These are phyloP conservation scores for Alternaria infectoria DNA, from an alignment of 2,329 filamentous ascomycete species.

Conservation along the genomic window DNA sequence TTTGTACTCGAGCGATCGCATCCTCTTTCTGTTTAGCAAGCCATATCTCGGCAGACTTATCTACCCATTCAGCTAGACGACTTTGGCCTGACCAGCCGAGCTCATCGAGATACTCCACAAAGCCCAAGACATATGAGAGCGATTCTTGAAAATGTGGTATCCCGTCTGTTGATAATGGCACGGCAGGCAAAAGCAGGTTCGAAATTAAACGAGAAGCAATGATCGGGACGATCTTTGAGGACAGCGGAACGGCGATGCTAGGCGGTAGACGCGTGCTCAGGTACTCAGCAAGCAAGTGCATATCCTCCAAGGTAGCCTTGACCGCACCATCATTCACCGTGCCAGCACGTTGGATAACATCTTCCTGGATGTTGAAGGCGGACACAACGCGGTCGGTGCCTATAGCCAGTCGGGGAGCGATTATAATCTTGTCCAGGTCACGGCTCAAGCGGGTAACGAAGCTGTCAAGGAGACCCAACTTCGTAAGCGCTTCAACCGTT, in stretches of 20 bases:
- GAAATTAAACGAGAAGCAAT: conserved; percentile 72
- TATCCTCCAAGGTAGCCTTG: conserved; percentile 38
- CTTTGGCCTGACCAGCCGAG: conserved; percentile 67
- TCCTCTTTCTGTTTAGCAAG: conserved; percentile 81
- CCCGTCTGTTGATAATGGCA: conserved; percentile 75
- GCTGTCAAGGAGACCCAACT: conserved; percentile 54
- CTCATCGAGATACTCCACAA: conserved; percentile 68
- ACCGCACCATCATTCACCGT: conserved; percentile 36
- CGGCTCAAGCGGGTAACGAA: conserved; percentile 66
- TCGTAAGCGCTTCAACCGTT: conserved; percentile 44
- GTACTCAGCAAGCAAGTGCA: conserved; percentile 55
- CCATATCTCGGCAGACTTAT: conserved; percentile 82
- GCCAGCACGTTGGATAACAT: conserved; percentile 42
- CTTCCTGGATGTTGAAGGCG: conserved; percentile 41
- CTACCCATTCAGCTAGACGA: conserved; percentile 79
- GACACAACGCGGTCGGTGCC: conserved; percentile 44
- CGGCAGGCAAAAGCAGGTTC: conserved; percentile 75
- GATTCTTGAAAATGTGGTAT: conserved; percentile 74
- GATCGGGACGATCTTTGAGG: conserved; percentile 71
- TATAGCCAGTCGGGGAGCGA: conserved; percentile 63
- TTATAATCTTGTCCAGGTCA: conserved; percentile 65
- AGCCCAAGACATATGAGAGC: conserved; percentile 67
- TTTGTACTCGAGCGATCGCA: conserved; percentile 76
- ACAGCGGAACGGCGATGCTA: conserved; percentile 61
- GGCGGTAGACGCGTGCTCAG: conserved; percentile 59